Evolutionary conservation across 495 filamentous ascomycete species (phyloP).

Genomic region (Daldinia decipiens): DNA sequence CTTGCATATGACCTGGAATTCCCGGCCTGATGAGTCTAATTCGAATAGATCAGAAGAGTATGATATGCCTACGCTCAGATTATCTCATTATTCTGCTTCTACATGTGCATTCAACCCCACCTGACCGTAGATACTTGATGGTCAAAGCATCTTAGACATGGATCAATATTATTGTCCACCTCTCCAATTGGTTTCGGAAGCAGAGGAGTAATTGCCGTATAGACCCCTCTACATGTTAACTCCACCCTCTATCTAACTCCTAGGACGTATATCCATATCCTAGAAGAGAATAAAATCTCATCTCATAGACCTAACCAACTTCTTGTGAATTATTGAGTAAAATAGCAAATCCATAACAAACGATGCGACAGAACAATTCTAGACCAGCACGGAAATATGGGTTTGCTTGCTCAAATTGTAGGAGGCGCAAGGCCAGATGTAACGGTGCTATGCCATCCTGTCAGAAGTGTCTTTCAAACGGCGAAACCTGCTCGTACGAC

Average conservation of each 20-base stretch:
- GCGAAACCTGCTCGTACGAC: conserved; percentile 21
- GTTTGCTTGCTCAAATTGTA: conserved; percentile 20
- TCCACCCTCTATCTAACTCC: background rate
- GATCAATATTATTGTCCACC: background rate
- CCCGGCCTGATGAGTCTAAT: background rate
- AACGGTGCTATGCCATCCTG: conserved; percentile 18
- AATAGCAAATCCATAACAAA: background rate
- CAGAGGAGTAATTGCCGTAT: conserved; percentile 2
- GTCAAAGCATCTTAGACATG: background rate
- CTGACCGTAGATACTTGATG: background rate
- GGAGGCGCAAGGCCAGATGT: conserved; percentile 3
- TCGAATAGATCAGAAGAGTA: background rate
- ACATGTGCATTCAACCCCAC: background rate
- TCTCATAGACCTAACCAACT: background rate
- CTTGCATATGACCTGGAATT: conserved; percentile 29
- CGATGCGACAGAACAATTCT: conserved; percentile 7
- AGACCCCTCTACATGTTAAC: background rate
- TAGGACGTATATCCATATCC: background rate
- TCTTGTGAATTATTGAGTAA: background rate
- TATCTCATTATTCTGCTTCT: background rate
- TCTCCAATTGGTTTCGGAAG: background rate
- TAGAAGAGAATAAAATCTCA: background rate
- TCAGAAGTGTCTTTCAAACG: conserved; percentile 18
- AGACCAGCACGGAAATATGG: conserved; percentile 21
- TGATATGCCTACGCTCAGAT: background rate